Conservation (phyloP, 768 basidiomycete species). For the Daedaleopsis nitida region DNA sequence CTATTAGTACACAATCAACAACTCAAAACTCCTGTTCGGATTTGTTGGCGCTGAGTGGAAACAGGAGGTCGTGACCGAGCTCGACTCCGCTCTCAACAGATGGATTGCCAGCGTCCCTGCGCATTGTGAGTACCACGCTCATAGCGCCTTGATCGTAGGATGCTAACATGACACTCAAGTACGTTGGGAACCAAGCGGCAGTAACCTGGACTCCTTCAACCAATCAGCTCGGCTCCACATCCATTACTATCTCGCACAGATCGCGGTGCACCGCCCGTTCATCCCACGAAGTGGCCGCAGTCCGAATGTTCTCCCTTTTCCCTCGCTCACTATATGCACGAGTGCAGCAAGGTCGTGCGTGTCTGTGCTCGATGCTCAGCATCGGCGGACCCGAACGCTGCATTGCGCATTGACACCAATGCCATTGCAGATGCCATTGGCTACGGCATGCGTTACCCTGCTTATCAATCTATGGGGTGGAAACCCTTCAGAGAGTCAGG, state of each 20-base stretch:
- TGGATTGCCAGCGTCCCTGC: slow-evolving; percentile 65
- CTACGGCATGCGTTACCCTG: slow-evolving; percentile 47
- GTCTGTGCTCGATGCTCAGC: slow-evolving; percentile 65
- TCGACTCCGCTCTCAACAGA: slow-evolving; percentile 60
- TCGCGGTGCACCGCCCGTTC: slow-evolving; percentile 78
- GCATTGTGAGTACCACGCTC: slow-evolving; percentile 46
- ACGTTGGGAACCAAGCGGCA: slow-evolving; percentile 29
- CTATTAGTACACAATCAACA: slow-evolving; percentile 48
- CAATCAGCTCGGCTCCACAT: slow-evolving; percentile 42
- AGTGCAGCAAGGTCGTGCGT: slow-evolving; percentile 79
- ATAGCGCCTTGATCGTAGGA: background rate
- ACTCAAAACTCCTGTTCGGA: slow-evolving; percentile 37
- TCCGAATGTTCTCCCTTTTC: slow-evolving; percentile 48
- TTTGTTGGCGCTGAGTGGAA: slow-evolving; percentile 44
- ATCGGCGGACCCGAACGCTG: slow-evolving; percentile 1
- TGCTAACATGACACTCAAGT: slow-evolving; percentile 12
- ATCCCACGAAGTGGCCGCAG: slow-evolving; percentile 61
- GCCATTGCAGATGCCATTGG: slow-evolving; percentile 29
- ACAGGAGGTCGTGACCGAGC: slow-evolving; percentile 54
- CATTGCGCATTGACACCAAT: background rate
- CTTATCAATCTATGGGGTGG: slow-evolving; percentile 52
- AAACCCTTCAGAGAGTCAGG: slow-evolving; percentile 36
- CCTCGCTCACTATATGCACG: slow-evolving; percentile 78
- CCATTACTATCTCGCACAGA: slow-evolving; percentile 52
- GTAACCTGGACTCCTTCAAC: slow-evolving; percentile 26